Evolutionary conservation across 768 basidiomycete genomes (phyloP).

Genomic region (Panaeolus papilionaceus): DNA sequence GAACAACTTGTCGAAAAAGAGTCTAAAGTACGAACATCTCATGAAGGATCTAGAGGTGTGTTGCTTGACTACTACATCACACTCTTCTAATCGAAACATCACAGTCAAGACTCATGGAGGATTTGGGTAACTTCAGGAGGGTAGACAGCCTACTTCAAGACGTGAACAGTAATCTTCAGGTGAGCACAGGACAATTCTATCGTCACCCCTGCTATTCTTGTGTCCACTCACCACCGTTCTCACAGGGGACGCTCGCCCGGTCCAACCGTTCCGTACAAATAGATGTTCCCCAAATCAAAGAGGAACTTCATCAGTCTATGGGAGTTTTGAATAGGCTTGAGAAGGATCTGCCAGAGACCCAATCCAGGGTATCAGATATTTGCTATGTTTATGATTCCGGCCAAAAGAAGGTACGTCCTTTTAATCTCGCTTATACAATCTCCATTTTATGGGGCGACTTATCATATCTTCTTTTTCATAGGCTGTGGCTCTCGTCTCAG

Average conservation of each 20-base stretch:
- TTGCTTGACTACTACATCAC: background rate
- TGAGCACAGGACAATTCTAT: conserved; percentile 33
- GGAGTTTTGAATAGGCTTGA: conserved; percentile 63
- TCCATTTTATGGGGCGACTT: conserved; percentile 9
- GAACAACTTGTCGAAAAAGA: conserved; percentile 52
- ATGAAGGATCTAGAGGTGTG: conserved; percentile 69
- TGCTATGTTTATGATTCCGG: conserved; percentile 75
- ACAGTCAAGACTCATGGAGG: conserved; percentile 70
- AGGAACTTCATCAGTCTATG: conserved; percentile 66
- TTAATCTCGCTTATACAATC: background rate
- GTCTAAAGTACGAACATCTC: conserved; percentile 55
- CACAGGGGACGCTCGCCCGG: conserved; percentile 62
- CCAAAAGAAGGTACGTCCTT: conserved; percentile 58
- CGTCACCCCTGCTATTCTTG: background rate
- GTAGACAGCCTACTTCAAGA: conserved; percentile 75
- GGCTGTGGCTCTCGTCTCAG: conserved; percentile 50
- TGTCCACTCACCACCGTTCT: conserved; percentile 12
- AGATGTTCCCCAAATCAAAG: conserved; percentile 67
- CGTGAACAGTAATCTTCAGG: conserved; percentile 65
- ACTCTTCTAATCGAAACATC: conserved; percentile 15
- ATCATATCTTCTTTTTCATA: conserved; percentile 12
- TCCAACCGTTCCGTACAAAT: conserved; percentile 61
- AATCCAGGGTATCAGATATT: conserved; percentile 66
- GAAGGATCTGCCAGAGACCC: conserved; percentile 64
- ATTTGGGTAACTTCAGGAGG: conserved; percentile 76